phyloP scores from a whole-genome alignment of 495 filamentous ascomycete genomes.

The Endocarpon pusillum region DNA sequence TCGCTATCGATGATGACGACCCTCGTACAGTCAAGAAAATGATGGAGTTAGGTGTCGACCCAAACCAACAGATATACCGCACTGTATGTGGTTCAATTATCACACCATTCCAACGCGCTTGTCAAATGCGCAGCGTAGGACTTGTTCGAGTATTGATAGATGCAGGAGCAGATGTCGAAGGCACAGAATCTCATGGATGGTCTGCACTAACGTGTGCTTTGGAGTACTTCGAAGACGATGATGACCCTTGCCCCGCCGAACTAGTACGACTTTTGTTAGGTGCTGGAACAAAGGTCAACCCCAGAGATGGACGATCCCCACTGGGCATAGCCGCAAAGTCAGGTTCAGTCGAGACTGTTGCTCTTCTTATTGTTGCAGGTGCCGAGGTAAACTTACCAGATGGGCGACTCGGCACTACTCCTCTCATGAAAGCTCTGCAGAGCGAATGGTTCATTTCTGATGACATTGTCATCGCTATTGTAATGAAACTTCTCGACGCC shows the following conservation, averaged over 20 bases:
- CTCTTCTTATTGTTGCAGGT: neutral
- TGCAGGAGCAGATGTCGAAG: neutral
- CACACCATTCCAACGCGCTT: neutral
- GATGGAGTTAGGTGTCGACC: slow-evolving; percentile 5
- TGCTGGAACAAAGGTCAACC: neutral
- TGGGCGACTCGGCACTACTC: neutral
- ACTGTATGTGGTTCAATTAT: neutral
- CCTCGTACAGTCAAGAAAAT: slow-evolving; percentile 5
- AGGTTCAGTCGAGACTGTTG: slow-evolving; percentile 1
- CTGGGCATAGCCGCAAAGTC: slow-evolving; percentile 1
- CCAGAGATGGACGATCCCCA: slow-evolving; percentile 3
- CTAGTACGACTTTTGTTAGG: neutral
- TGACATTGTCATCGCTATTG: slow-evolving; percentile 5
- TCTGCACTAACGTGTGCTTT: neutral
- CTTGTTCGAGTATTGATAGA: neutral
- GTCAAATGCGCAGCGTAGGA: neutral
- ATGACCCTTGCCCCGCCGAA: neutral
- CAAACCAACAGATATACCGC: slow-evolving; percentile 4
- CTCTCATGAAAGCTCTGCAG: slow-evolving; percentile 1
- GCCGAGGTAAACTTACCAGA: neutral
- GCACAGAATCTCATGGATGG: neutral
- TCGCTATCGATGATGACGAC: slow-evolving; percentile 6
- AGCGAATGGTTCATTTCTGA: slow-evolving; percentile 1
- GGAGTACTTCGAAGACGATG: no score
- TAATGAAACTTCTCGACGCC: slow-evolving; percentile 5